Evolutionary conservation across 2,329 filamentous ascomycete species (phyloP).

Genomic region (Westerdykella sp.): DNA sequence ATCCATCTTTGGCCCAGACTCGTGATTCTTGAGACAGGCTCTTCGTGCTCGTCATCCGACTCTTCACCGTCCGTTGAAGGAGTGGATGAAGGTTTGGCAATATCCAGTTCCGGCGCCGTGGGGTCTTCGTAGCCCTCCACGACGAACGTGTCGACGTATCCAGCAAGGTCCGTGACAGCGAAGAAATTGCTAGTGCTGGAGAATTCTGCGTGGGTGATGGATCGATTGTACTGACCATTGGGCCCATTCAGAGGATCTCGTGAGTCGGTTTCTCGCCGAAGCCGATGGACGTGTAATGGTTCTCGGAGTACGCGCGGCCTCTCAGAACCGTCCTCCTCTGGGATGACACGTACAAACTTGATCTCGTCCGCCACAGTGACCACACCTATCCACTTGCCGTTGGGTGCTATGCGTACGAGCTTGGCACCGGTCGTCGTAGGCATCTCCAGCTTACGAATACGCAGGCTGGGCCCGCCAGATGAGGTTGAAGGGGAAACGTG

Average conservation of each 20-base stretch:
- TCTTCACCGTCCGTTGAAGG: conserved; percentile 28
- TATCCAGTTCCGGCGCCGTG: conserved; percentile 38
- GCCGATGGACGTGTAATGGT: conserved; percentile 36
- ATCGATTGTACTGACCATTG: conserved; percentile 69
- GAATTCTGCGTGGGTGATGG: conserved; percentile 68
- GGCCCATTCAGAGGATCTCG: conserved; percentile 52
- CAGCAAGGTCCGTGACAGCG: conserved; percentile 72
- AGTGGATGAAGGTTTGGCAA: conserved; percentile 26
- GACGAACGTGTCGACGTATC: conserved; percentile 82
- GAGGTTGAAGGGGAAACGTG: conserved; percentile 52
- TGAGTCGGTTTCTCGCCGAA: conserved; percentile 21
- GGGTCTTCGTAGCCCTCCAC: conserved; percentile 54
- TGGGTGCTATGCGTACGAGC: conserved; percentile 61
- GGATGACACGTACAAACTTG: conserved; percentile 43
- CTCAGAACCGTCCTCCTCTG: conserved; percentile 36
- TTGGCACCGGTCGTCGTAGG: conserved; percentile 62
- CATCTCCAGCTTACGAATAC: conserved; percentile 64
- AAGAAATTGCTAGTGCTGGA: conserved; percentile 74
- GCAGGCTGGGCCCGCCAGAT: conserved; percentile 54
- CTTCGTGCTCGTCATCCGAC: conserved; percentile 39
- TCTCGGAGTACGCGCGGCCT: conserved; percentile 34
- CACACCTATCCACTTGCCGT: conserved; percentile 63
- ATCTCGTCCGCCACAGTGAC: conserved; percentile 43
- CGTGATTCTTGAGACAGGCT: conserved; percentile 42
- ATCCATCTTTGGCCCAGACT: conserved; percentile 64